Percentiles rank a stretch among this genome's conserved stretches.
Conservation (phyloP, 164 flowering plant species). For the Nelumbo lutea region DNA sequence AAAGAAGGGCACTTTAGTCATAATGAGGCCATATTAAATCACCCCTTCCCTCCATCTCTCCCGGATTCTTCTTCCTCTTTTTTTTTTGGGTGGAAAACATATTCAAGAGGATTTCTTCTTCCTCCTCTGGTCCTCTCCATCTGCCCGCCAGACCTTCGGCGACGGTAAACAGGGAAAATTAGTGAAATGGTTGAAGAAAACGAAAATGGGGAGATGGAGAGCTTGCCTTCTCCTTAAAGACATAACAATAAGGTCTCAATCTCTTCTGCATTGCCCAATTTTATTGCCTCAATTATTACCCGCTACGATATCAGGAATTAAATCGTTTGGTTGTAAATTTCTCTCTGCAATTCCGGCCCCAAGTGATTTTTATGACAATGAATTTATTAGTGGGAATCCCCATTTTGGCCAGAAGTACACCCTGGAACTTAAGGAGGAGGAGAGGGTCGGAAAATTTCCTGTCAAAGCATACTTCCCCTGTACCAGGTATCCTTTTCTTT, state of each 20-base stretch:
- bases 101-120: no score
- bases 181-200: no score
- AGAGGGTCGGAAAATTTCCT: constrained; percentile 44
- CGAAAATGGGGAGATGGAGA: constrained; percentile 47
- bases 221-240: constrained; percentile 28
- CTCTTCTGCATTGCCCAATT: background rate
- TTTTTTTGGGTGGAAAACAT: no score
- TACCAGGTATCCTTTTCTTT: constrained; percentile 49
- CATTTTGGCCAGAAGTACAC: constrained; percentile 17
- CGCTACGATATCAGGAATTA: constrained; percentile 9
- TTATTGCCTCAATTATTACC: constrained; percentile 5
- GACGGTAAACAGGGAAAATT: no score
- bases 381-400: constrained; percentile 24
- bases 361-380: constrained; percentile 19
- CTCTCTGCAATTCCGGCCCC: constrained; percentile 45
- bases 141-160: no score
- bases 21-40: no score
- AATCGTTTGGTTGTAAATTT: constrained; percentile 20
- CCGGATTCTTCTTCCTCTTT: no score
- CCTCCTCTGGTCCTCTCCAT: no score
- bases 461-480: constrained; percentile 68
- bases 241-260: constrained; percentile 6
- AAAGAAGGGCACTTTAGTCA: no score
- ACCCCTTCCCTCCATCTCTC: no score
- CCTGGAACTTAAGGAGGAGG: constrained; percentile 27